Conservation (phyloP, 1,284 basidiomycete genomes). For the Irpex sp. region DNA sequence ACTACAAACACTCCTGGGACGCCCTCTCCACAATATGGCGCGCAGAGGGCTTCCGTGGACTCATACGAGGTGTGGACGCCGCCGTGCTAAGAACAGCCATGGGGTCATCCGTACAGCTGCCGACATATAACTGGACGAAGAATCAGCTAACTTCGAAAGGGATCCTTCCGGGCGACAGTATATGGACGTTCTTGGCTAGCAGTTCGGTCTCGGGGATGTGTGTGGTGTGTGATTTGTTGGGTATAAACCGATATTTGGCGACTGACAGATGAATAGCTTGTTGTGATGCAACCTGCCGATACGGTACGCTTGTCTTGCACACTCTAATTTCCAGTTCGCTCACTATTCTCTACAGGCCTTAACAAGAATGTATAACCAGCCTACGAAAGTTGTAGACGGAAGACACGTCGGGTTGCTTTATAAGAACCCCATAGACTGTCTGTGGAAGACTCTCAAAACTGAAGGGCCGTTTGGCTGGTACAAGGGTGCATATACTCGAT, state of each 20-base stretch:
- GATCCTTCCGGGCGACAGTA: conserved; percentile 67
- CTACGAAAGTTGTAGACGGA: conserved; percentile 72
- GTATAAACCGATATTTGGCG: no score
- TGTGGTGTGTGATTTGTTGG: conserved; percentile 72
- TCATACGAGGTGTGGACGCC: conserved; percentile 89
- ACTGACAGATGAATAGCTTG: conserved; percentile 44
- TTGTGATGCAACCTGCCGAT: conserved; percentile 88
- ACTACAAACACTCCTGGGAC: conserved; percentile 83
- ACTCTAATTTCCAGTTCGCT: not conserved
- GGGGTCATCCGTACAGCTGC: conserved; percentile 92
- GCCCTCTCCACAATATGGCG: conserved; percentile 80
- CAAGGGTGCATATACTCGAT: conserved; percentile 56
- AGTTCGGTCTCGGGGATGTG: conserved; percentile 89
- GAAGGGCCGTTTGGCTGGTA: conserved; percentile 93
- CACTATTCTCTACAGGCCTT: conserved; percentile 54
- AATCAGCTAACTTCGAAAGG: conserved; percentile 65
- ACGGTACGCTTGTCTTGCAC: conserved; percentile 49
- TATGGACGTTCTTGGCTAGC: conserved; percentile 86
- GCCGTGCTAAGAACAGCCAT: conserved; percentile 92
- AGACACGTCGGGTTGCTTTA: conserved; percentile 77
- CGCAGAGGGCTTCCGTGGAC: conserved; percentile 75
- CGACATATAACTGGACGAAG: conserved; percentile 94
- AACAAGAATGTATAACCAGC: conserved; percentile 97
- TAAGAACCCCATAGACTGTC: conserved; percentile 90
- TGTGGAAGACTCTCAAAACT: conserved; percentile 92